Conservation (phyloP, 1,284 basidiomycete species). For the Sphagnurus paluster region DNA sequence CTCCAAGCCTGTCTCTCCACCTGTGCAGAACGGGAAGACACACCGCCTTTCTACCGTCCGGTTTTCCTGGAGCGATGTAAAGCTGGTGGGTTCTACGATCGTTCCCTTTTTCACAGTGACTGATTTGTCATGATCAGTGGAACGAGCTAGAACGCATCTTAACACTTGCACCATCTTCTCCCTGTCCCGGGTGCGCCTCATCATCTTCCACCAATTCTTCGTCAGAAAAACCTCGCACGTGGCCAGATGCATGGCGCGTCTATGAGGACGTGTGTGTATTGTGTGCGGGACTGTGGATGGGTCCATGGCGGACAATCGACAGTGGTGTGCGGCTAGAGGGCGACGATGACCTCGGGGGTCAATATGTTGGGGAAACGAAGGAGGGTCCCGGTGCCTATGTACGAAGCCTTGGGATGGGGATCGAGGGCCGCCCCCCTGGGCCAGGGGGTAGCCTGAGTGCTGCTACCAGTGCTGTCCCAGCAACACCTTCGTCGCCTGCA, state of each 20-base stretch:
- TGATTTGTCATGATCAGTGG: constrained; percentile 47
- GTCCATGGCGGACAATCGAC: constrained; percentile 57
- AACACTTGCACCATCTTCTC: constrained; percentile 38
- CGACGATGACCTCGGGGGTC: constrained; percentile 49
- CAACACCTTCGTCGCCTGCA: too few relatives aligned
- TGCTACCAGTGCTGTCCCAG: constrained; percentile 5
- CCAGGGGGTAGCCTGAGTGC: constrained; percentile 16
- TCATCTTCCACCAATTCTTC: constrained; percentile 12
- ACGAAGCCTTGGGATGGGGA: constrained; percentile 64
- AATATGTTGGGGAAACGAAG: not conserved
- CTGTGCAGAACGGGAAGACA: constrained; percentile 36
- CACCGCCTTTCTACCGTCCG: constrained; percentile 61
- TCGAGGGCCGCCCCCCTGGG: constrained; percentile 56
- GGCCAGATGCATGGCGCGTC: constrained; percentile 74
- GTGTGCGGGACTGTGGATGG: constrained; percentile 76
- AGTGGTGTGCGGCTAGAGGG: constrained; percentile 57
- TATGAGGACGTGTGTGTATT: constrained; percentile 82
- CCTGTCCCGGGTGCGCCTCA: constrained; percentile 37
- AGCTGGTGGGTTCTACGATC: constrained; percentile 47
- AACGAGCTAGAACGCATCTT: constrained; percentile 70
- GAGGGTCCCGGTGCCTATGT: constrained; percentile 42
- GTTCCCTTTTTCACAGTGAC: not conserved
- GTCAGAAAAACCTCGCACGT: constrained; percentile 39
- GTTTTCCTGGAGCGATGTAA: constrained; percentile 80
- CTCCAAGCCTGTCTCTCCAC: constrained; percentile 46